phyloP scores from a whole-genome alignment of 306 rosid species.

The Acacia crassicarpa region DNA sequence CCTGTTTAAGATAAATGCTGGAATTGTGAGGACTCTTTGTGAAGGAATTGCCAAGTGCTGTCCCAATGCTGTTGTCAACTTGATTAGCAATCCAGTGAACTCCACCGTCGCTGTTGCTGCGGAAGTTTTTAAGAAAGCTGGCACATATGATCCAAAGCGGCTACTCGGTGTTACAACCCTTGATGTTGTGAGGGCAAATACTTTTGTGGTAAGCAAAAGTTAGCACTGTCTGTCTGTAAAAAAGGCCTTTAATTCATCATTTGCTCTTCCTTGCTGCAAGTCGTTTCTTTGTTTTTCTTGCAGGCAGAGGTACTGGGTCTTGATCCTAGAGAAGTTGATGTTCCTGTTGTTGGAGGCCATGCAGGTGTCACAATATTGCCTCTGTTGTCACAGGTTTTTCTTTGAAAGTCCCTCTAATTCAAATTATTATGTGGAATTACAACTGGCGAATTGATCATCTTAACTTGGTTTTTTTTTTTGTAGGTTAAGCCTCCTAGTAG shows the following conservation, averaged over 20 bases:
- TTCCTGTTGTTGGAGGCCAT: constrained; percentile 97
- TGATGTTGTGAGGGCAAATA: constrained; percentile 92
- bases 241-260: background rate
- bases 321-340: constrained; percentile 94
- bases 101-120: constrained; percentile 96
- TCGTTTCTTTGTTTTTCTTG: constrained; percentile 9
- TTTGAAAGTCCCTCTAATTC: constrained; percentile 10
- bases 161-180: constrained; percentile 94
- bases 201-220: constrained; percentile 76
- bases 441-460: constrained; percentile 1
- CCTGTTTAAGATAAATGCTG: constrained; percentile 89
- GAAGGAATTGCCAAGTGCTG: constrained; percentile 85
- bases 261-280: background rate
- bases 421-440: background rate
- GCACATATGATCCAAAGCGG: constrained; percentile 83
- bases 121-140: constrained; percentile 92
- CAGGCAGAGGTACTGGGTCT: constrained; percentile 94
- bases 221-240: background rate
- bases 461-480: constrained; percentile 2
- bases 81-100: constrained; percentile 97
- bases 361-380: constrained; percentile 93
- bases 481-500: constrained; percentile 95
- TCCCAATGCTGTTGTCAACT: constrained; percentile 85
- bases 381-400: constrained; percentile 86
- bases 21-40: constrained; percentile 83